Evolutionary conservation across 148 eudicot species (phyloP).

Genomic region (Vaccinium corymbosum): DNA sequence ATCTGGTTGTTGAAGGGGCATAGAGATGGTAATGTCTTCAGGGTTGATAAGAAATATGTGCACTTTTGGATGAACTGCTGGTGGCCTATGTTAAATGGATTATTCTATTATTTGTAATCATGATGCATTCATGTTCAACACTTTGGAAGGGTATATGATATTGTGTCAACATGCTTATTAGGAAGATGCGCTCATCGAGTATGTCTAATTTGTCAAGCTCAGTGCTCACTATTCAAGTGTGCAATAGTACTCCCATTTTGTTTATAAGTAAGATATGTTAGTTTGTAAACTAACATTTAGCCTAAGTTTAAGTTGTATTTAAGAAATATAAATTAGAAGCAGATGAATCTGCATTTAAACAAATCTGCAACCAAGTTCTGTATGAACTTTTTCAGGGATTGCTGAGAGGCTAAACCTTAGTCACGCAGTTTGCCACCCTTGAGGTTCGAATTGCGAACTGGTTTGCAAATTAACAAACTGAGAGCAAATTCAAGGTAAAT

Average conservation of each 20-base stretch:
- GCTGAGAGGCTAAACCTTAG: neutral
- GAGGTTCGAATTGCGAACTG: too few relatives aligned
- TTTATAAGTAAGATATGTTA: neutral
- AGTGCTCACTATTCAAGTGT: neutral
- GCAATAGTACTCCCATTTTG: neutral
- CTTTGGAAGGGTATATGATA: neutral
- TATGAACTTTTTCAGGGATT: neutral
- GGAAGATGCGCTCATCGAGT: neutral
- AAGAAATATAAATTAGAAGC: neutral
- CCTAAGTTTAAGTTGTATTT: neutral
- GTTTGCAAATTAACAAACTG: too few relatives aligned
- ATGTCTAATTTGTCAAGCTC: neutral
- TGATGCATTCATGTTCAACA: neutral
- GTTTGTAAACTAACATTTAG: neutral
- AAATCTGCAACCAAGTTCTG: neutral
- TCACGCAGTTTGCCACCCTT: too few relatives aligned
- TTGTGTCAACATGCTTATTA: neutral
- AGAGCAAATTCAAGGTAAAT: too few relatives aligned
- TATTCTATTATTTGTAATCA: neutral
- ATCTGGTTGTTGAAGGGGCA: neutral
- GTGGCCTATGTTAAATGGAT: neutral
- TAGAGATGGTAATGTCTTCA: neutral
- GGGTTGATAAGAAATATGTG: neutral
- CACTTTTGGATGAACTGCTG: neutral
- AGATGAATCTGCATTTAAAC: neutral